These are phyloP conservation scores for Brettanomyces sp. DNA, from an alignment of 805 yeast species.

Conservation along the genomic window DNA sequence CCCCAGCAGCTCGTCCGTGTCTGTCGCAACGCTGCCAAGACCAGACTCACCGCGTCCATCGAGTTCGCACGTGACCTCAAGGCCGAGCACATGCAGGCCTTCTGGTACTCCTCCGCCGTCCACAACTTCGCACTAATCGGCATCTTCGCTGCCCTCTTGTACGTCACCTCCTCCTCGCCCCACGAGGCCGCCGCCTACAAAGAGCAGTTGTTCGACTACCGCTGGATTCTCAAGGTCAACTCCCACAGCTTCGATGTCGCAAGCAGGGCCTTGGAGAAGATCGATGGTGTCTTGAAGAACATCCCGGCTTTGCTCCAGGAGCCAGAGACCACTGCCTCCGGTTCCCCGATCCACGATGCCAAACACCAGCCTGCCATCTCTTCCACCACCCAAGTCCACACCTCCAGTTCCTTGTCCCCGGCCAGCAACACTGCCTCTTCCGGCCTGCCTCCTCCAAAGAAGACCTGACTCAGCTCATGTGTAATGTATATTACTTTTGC, in stretches of 20 bases:
- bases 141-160: slow-evolving; percentile 75
- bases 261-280: slow-evolving; percentile 58
- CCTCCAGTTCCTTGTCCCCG: too few species aligned
- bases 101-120: slow-evolving; percentile 82
- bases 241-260: slow-evolving; percentile 74
- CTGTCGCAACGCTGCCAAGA: slow-evolving; percentile 78
- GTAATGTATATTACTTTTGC: too few species aligned
- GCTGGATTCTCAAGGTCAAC: slow-evolving; percentile 67
- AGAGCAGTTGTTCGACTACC: slow-evolving; percentile 63
- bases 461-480: too few species aligned
- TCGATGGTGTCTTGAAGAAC: slow-evolving; percentile 64
- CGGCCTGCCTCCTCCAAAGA: too few species aligned
- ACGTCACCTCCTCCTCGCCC: slow-evolving; percentile 49
- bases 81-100: slow-evolving; percentile 77
- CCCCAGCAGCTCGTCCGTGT: slow-evolving; percentile 51
- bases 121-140: slow-evolving; percentile 77
- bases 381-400: too few species aligned
- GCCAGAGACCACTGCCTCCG: neutral
- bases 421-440: too few species aligned
- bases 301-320: slow-evolving; percentile 51
- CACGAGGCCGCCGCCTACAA: slow-evolving; percentile 60
- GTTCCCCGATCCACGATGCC: neutral
- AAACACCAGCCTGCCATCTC: too few species aligned
- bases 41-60: slow-evolving; percentile 72
- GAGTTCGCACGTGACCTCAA: slow-evolving; percentile 69